A percentile compares a stretch with the other conserved stretches of the same genome.
phyloP scores from a whole-genome alignment of 2,329 filamentous ascomycete genomes.

The Pseudocercospora musae region DNA sequence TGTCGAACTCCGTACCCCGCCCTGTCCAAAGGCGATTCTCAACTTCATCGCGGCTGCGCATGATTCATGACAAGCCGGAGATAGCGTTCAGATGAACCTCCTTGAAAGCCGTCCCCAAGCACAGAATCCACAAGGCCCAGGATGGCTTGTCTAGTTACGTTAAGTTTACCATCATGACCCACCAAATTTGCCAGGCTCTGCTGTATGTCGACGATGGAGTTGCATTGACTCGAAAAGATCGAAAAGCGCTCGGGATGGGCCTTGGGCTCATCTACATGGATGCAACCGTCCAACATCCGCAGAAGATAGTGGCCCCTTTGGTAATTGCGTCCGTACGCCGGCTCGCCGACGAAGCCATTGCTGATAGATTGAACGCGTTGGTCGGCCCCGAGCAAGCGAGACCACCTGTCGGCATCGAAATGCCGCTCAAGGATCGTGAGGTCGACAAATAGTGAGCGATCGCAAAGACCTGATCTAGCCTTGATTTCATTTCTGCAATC shows the following conservation, averaged over 20 bases:
- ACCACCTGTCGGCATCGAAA: neutral
- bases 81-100: slow-evolving; percentile 2
- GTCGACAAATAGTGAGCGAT: slow-evolving; percentile 3
- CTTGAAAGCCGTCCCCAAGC: slow-evolving; percentile 2
- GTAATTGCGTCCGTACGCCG: neutral
- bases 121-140: neutral
- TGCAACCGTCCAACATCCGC: slow-evolving; percentile 1
- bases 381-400: neutral
- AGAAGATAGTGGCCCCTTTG: slow-evolving; percentile 5
- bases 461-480: neutral
- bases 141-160: neutral
- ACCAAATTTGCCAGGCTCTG: neutral
- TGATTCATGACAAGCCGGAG: neutral
- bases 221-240: neutral
- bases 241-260: neutral
- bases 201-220: neutral
- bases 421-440: slow-evolving; percentile 4
- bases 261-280: neutral
- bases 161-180: neutral
- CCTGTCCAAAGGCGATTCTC: neutral
- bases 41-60: neutral
- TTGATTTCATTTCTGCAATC: neutral
- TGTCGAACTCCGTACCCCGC: neutral
- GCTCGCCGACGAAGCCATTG: neutral
- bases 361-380: neutral